A percentile compares a stretch with the other conserved stretches of the same genome.
phyloP scores from a whole-genome alignment of 805 yeast genomes.

The Debaryomyces maramus region DNA sequence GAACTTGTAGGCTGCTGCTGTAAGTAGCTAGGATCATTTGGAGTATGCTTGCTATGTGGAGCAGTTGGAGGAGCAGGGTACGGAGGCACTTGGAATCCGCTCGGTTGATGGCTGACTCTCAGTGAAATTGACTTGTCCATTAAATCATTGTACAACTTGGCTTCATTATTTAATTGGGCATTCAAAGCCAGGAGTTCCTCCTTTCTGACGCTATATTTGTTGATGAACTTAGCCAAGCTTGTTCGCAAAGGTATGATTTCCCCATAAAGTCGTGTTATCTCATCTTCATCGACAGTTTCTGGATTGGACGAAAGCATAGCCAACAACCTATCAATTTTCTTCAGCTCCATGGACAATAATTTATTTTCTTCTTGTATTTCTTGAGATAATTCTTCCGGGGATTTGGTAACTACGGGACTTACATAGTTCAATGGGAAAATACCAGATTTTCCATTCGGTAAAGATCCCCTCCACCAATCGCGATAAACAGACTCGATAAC shows the following conservation, averaged over 20 bases:
- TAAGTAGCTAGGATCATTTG: constrained; percentile 1
- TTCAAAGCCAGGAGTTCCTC: constrained; percentile 76
- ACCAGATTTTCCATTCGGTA: constrained; percentile 73
- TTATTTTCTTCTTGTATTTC: constrained; percentile 52
- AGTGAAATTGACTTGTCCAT: constrained; percentile 48
- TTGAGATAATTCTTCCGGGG: constrained; percentile 55
- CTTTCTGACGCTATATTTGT: constrained; percentile 71
- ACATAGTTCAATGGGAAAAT: constrained; percentile 93
- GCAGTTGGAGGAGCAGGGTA: constrained; percentile 6
- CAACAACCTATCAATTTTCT: constrained; percentile 69
- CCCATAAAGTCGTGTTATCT: constrained; percentile 70
- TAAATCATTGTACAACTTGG: constrained; percentile 65
- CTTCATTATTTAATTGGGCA: constrained; percentile 67
- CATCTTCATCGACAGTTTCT: constrained; percentile 52
- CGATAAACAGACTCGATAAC: constrained; percentile 85
- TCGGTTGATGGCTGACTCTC: constrained; percentile 16
- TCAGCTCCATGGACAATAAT: constrained; percentile 49
- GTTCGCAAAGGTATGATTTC: constrained; percentile 72
- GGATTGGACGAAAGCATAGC: constrained; percentile 46
- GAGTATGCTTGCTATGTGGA: not conserved
- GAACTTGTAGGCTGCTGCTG: constrained; percentile 38
- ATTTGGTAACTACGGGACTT: constrained; percentile 67
- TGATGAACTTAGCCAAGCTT: constrained; percentile 70
- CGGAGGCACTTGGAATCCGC: constrained; percentile 6
- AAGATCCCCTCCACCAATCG: constrained; percentile 95